Base-by-base conservation (phyloP, 768 basidiomycete genomes). In the Rickenella mellea region DNA sequence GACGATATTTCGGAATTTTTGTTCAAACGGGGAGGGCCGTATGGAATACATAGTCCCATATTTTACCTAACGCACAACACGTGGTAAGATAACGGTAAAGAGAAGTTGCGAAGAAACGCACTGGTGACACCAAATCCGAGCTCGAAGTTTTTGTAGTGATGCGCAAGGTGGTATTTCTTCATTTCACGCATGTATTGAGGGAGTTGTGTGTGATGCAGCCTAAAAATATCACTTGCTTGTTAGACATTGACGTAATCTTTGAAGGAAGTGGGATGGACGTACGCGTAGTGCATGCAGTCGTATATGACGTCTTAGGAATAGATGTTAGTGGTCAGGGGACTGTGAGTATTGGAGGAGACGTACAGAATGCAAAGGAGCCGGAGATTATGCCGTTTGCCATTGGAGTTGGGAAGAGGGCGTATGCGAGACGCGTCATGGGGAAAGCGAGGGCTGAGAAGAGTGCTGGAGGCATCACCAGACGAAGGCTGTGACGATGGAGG, bases 81-180 rank as follows among this genome's bases (percentile, higher is more conserved):
- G 15, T 36, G 19, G 10, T 36, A 17, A 36, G 33, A 7, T 6
- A 35, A 6, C 31, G 24, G 12, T 25, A 15, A 25, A 4, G 46
- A n/a, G 20, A 28, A 1, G 35, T 21, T 27, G 27, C 39, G 47
- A 21, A 50, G 28, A 27, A 11, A 64, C 78, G 40, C 53, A 85
- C 87, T 91, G 6, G 93, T 97, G 9, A 98, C 93, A 25, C 94
- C 93, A 56, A 93, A 98, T 14, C 92, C 93, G 32, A 98, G 83
- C 56, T 96, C 91, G 59, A 90, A 94, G 68, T 96, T 94, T 65
- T 96, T 96, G 70, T 94, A 96, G 60, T 97, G 94, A 56, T 97
- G 93, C 6, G 90, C 92, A 48, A 99, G 75, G 54, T 99, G 96
- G 57, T 97, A 98, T 58, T 87, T 87, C 71, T 99, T 99, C 85